A percentile compares a stretch with the other conserved stretches of the same genome.
These are phyloP conservation scores for Neopestalotiopsis sp. DNA, from an alignment of 2,329 filamentous ascomycete genomes.

Conservation along the genomic window DNA sequence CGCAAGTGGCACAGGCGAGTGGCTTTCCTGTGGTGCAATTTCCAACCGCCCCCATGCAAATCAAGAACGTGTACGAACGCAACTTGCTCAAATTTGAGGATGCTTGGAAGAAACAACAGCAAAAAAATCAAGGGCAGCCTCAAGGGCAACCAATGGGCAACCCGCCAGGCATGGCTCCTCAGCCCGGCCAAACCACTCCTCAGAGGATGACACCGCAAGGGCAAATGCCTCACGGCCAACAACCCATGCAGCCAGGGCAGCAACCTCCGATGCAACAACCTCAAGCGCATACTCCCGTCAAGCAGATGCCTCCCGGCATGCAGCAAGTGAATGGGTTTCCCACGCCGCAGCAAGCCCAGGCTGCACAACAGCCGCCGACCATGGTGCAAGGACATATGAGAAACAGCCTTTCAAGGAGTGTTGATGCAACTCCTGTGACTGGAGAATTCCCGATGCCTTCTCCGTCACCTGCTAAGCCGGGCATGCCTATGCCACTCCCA, in stretches of 20 bases:
- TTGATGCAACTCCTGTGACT: slow-evolving; percentile 50
- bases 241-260: slow-evolving; percentile 39
- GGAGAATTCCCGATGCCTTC: slow-evolving; percentile 53
- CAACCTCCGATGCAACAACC: slow-evolving; percentile 48
- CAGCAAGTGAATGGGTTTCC: slow-evolving; percentile 60
- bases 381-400: slow-evolving; percentile 50
- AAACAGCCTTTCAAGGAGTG: slow-evolving; percentile 57
- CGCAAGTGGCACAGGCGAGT: slow-evolving; percentile 69
- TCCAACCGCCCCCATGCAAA: slow-evolving; percentile 70
- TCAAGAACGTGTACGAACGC: slow-evolving; percentile 76
- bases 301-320: slow-evolving; percentile 51
- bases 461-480: slow-evolving; percentile 47
- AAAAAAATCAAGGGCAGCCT: slow-evolving; percentile 60
- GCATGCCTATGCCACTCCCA: slow-evolving; percentile 46
- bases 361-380: slow-evolving; percentile 51
- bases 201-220: slow-evolving; percentile 49
- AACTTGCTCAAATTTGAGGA: slow-evolving; percentile 82
- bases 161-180: slow-evolving; percentile 37
- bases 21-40: slow-evolving; percentile 67
- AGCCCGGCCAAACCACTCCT: slow-evolving; percentile 42
- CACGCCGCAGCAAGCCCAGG: slow-evolving; percentile 46
- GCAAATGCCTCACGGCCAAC: slow-evolving; percentile 45
- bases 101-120: slow-evolving; percentile 62
- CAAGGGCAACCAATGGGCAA: slow-evolving; percentile 52
- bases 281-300: slow-evolving; percentile 47